Conservation (phyloP, 2,329 filamentous ascomycete species). For the Diplocarpon rosae region DNA sequence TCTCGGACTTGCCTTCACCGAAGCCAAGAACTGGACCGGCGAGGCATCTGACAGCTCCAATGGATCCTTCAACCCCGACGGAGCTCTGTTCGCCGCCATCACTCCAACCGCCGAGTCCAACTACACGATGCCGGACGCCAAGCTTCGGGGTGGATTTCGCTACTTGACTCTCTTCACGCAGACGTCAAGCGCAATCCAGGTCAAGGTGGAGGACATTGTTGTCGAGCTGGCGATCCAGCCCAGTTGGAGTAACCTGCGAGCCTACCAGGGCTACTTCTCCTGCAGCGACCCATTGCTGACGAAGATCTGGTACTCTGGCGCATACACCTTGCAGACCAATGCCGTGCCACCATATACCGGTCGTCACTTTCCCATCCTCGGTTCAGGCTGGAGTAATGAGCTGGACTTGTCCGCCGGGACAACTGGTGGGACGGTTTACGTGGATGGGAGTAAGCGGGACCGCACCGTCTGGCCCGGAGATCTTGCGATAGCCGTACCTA, state of each 20-base stretch:
- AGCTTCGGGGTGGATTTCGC: slow-evolving; percentile 40
- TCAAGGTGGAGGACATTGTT: slow-evolving; percentile 25
- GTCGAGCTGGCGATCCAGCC: slow-evolving; percentile 33
- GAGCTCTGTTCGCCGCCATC: slow-evolving; percentile 35
- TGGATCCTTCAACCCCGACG: slow-evolving; percentile 34
- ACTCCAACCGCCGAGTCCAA: slow-evolving; percentile 26
- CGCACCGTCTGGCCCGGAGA: slow-evolving; percentile 51
- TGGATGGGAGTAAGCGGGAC: slow-evolving; percentile 48
- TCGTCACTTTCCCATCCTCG: slow-evolving; percentile 23
- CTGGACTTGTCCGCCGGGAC: slow-evolving; percentile 30
- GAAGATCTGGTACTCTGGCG: slow-evolving; percentile 39
- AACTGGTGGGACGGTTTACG: slow-evolving; percentile 24
- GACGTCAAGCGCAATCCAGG: slow-evolving; percentile 18
- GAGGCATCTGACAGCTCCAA: slow-evolving; percentile 38
- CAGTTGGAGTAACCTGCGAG: slow-evolving; percentile 32
- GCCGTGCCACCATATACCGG: slow-evolving; percentile 26
- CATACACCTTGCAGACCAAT: slow-evolving; percentile 32
- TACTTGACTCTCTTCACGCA: slow-evolving; percentile 39
- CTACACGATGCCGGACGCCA: slow-evolving; percentile 33
- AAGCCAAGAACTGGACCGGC: slow-evolving; percentile 36
- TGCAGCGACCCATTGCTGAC: slow-evolving; percentile 40
- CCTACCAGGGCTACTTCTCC: slow-evolving; percentile 45
- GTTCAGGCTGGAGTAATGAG: slow-evolving; percentile 31
- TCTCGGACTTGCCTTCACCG: slow-evolving; percentile 36
- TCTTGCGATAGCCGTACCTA: slow-evolving; percentile 44